These are phyloP conservation scores for Spinellus fusiger DNA, from an alignment of 192 early-diverging fungal genomes.

Conservation along the genomic window DNA sequence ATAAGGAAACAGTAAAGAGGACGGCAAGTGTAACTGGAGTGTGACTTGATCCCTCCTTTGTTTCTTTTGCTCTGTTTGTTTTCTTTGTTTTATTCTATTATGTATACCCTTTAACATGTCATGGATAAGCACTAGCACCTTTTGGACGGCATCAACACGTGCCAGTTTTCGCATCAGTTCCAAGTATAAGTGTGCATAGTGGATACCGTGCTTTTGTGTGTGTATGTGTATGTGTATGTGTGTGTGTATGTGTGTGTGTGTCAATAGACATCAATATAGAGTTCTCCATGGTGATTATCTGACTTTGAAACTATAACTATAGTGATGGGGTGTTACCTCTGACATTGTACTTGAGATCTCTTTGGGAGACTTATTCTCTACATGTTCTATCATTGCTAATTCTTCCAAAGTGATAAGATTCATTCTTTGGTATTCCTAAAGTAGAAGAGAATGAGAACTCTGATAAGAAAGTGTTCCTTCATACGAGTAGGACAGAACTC, in stretches of 20 bases:
- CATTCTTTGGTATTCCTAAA: slow-evolving; percentile 85
- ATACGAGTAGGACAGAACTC: not conserved
- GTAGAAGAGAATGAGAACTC: not conserved
- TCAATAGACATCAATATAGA: not conserved
- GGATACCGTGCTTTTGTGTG: slow-evolving; percentile 12
- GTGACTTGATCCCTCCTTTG: not conserved
- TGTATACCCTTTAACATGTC: slow-evolving; percentile 70
- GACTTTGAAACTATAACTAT: no score
- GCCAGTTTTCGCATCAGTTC: slow-evolving; percentile 66
- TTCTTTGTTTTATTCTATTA: not conserved
- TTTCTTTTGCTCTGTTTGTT: not conserved
- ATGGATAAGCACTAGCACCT: slow-evolving; percentile 79
- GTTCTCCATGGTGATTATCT: not conserved
- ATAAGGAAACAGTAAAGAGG: not conserved
- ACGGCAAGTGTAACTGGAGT: no score
- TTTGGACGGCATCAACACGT: slow-evolving; percentile 85
- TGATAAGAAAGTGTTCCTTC: not conserved
- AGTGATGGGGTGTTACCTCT: no score
- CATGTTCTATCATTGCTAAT: slow-evolving; percentile 50
- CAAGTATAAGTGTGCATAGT: slow-evolving; percentile 66
- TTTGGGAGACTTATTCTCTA: slow-evolving; percentile 43
- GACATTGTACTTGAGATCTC: slow-evolving; percentile 20
- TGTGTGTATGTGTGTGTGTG: not conserved
- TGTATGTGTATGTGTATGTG: not conserved
- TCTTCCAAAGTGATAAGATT: slow-evolving; percentile 78